Evolutionary conservation across 352 stramenopile genomes (phyloP), one percentile per base, ranked within the genome.

Genomic region (Phytophthora europaea): DNA sequence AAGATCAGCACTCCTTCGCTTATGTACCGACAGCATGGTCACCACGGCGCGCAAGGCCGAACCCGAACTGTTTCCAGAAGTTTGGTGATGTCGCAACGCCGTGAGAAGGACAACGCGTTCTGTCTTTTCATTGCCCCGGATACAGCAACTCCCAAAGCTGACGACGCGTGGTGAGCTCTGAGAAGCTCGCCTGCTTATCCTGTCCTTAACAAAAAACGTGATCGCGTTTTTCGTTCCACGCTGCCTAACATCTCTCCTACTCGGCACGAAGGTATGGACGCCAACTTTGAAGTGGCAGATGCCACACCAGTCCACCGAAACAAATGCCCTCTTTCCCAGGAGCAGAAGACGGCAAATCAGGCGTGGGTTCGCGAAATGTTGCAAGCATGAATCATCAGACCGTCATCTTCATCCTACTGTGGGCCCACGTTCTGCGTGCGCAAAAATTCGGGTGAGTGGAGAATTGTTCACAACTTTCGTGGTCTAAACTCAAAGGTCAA

Each of bases 391-490:
- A n/a, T 73, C 9, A 64, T 64, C 13, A 31, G 40, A 22, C 52
- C 66, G 9, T 68, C 59, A 0, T 60, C n/a, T 6, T 68, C 58
- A 1, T 38, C 51, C 2, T 64, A 64, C 9, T 61, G 51, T 8
- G 9, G 43, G 10, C 66, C 66, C 3, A 67, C 51, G 0, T 73
- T 73, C 10, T 43, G 34, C 9, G 34, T 15, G 34, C 34, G 34
- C 6, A 72, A 72, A 36, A 58, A 36, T 12, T 16, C 3, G 0
- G 33, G 38, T 15, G 52, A 60, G 6, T 73, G 38, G 66, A 43
- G 66, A 4, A 73, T 73, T 3, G 66, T 67, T 0, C 66, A 73
- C 31, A 51, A 67, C 18, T 61, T 58, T 15, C 58, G 51, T 6
- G 66, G 28, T 0, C 9, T 67, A 0, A 64, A 64, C 16, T 8